Evolutionary conservation across 768 basidiomycete species (phyloP).

Genomic region (Phallus indusiatus): DNA sequence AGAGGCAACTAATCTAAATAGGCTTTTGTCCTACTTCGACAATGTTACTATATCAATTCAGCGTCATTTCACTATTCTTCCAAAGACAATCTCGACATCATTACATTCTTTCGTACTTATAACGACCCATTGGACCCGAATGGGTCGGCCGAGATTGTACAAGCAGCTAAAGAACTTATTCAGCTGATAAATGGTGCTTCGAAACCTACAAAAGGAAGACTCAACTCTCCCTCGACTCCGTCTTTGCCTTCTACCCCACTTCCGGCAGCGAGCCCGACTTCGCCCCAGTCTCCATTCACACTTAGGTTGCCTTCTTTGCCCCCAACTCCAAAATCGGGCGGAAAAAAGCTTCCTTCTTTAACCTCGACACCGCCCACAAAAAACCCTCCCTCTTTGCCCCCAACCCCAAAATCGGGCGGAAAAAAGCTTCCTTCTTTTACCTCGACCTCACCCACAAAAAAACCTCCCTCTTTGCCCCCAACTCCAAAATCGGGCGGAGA

Average conservation of each 20-base stretch:
- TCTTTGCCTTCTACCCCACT: background rate
- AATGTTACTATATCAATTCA: background rate
- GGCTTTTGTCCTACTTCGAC: slow-evolving; percentile 1
- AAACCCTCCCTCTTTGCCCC: too few species aligned
- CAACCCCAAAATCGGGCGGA: too few species aligned
- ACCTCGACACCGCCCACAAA: too few species aligned
- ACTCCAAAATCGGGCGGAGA: too few species aligned
- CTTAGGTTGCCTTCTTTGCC: too few species aligned
- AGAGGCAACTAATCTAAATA: background rate
- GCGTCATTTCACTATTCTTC: background rate
- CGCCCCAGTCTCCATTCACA: background rate
- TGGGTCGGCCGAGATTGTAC: background rate
- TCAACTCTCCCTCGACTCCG: background rate
- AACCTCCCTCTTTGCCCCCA: too few species aligned
- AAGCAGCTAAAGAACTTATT: background rate
- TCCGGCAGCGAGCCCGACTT: background rate
- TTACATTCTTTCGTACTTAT: background rate
- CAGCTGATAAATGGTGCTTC: background rate
- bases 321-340: too few species aligned
- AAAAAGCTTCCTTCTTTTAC: too few species aligned
- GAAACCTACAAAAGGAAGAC: background rate
- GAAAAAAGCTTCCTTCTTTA: too few species aligned
- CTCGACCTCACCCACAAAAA: too few species aligned
- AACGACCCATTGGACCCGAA: background rate
- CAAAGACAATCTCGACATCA: background rate